These are phyloP conservation scores for Pseudogymnoascus sp. DNA, from an alignment of 2,329 filamentous ascomycete species.

Conservation along the genomic window DNA sequence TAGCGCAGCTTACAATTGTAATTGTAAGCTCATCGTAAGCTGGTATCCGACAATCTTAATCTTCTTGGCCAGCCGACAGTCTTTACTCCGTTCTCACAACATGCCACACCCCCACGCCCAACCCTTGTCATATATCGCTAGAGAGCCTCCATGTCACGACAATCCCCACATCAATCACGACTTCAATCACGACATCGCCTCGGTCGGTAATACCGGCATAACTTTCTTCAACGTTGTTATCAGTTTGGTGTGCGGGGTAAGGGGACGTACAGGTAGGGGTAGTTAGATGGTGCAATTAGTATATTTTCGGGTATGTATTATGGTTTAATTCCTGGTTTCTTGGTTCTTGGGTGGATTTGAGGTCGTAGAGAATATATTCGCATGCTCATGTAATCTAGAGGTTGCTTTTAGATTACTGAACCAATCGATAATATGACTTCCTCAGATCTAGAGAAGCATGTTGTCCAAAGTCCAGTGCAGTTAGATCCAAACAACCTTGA, in stretches of 20 bases:
- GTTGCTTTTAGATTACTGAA: slow-evolving; percentile 3
- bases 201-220: slow-evolving; percentile 15
- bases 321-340: not conserved
- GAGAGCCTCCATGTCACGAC: not conserved
- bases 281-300: not conserved
- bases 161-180: slow-evolving; percentile 14
- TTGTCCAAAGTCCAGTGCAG: slow-evolving; percentile 4
- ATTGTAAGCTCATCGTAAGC: not conserved
- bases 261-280: not conserved
- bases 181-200: slow-evolving; percentile 22
- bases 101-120: not conserved
- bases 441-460: slow-evolving; percentile 17
- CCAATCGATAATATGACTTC: slow-evolving; percentile 12
- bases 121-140: not conserved
- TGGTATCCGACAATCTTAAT: not conserved
- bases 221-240: slow-evolving; percentile 8
- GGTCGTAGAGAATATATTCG: not conserved
- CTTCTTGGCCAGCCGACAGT: not conserved
- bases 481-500: slow-evolving; percentile 8
- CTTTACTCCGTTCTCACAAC: not conserved
- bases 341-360: slow-evolving; percentile 1
- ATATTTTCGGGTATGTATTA: not conserved
- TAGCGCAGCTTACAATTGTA: not conserved
- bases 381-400: slow-evolving; percentile 10
- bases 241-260: not conserved